Evolutionary conservation across 352 stramenopile genomes (phyloP), one percentile per base, ranked within the genome.

Genomic region (Phytophthora podocarpi): DNA sequence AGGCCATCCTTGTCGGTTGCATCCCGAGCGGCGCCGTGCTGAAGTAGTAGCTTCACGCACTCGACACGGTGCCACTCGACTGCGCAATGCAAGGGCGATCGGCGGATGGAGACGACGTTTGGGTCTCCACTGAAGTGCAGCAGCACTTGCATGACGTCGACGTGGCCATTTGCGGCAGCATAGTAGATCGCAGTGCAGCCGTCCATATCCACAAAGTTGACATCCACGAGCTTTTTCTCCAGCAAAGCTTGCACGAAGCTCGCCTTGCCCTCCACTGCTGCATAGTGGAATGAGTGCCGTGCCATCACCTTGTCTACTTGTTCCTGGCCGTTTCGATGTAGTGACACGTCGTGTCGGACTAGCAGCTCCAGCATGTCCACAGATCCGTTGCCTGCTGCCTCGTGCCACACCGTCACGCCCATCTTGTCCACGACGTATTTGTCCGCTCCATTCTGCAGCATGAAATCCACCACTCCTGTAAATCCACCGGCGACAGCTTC

Each of bases 251-350:
- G 49, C 18, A 90, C 60, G 37, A 93, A 91, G 35, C 58, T 61
- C 1, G 71, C 35, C 26, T 87, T 79, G 41, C 85, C 85, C 43
- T 93, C 85, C 7, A 93, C 80, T 0, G 83, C 81, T 0, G 85
- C 85, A 55, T 91, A 93, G 52, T 93, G 85, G 70, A 93, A 91
- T 32, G 85, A 80, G 48, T 91, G 82, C 21, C 85, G 71, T n/a
- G 82, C 82, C 75, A 90, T 89, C 20, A 93, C 82, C 26, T 85
- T 87, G 54, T 93, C 85, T 4, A 91, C 72, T 54, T 87, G 67
- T 6, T 80, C 69, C 7, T 70, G 54, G 18, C 72, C 74, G 23
- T 64, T 21, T 6, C 62, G 63, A 37, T 80, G 67, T 20, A 91
- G 43, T 1, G 71, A 79, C 3, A 91, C 76, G 2, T 76, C 52